phyloP scores from a whole-genome alignment of 495 filamentous ascomycete genomes.

The Neurospora discreta region DNA sequence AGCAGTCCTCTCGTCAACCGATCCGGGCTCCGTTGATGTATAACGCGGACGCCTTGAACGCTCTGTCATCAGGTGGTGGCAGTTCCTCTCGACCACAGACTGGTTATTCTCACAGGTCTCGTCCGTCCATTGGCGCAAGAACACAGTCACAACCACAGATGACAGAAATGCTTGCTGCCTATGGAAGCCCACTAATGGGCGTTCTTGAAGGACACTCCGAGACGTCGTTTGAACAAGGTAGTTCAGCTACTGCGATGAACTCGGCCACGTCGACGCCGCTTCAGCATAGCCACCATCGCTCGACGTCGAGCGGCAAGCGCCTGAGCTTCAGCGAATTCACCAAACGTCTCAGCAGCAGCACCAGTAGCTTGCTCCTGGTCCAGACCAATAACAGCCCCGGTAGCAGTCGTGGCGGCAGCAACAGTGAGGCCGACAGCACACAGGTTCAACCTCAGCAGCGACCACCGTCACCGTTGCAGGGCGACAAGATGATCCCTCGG shows the following conservation, averaged over 20 bases:
- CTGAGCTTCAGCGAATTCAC: conserved; percentile 45
- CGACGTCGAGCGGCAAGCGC: conserved; percentile 33
- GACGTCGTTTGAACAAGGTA: conserved; percentile 6
- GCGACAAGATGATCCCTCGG: neutral
- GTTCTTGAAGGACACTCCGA: neutral
- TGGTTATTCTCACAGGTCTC: conserved; percentile 24
- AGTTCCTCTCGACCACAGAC: conserved; percentile 30
- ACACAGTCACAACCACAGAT: conserved; percentile 36
- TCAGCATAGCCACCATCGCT: conserved; percentile 27
- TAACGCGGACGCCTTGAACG: conserved; percentile 24
- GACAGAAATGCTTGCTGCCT: conserved; percentile 14
- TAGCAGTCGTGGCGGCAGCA: conserved; percentile 36
- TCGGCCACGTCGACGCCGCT: conserved; percentile 7
- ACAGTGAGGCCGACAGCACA: conserved; percentile 12
- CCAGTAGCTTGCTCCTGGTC: conserved; percentile 40
- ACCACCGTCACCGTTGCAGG: neutral
- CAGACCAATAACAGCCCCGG: conserved; percentile 37
- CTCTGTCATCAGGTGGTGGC: conserved; percentile 17
- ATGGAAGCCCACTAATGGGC: conserved; percentile 3
- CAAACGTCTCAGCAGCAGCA: conserved; percentile 40
- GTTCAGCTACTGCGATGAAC: conserved; percentile 9
- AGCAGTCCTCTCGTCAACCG: conserved; percentile 6
- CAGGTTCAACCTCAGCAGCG: conserved; percentile 4
- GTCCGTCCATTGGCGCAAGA: conserved; percentile 21
- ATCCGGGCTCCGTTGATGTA: conserved; percentile 13